Percentiles rank a stretch among this genome's conserved stretches.
These are phyloP conservation scores for Prinsepia uniflora DNA, from an alignment of 306 rosid species.

Conservation along the genomic window DNA sequence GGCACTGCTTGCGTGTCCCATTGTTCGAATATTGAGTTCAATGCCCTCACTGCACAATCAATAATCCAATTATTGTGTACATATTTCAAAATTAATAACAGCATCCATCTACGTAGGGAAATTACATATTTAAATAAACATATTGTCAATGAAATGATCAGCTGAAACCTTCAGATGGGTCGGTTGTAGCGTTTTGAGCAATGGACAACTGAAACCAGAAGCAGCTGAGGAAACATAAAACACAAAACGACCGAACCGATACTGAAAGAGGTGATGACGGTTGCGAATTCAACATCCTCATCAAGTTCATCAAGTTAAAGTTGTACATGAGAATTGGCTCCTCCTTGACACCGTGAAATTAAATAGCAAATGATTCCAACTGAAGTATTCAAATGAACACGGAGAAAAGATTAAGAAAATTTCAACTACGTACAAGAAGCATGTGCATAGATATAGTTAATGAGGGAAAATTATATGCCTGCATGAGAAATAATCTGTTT, in stretches of 20 bases:
- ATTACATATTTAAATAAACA: background rate
- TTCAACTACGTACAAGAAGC: background rate
- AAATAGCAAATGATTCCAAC: background rate
- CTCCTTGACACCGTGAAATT: no score
- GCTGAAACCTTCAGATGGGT: conserved; percentile 25
- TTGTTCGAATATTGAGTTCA: conserved; percentile 25
- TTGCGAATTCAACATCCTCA: background rate
- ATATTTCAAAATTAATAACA: background rate
- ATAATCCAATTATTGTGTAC: background rate
- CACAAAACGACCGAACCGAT: background rate
- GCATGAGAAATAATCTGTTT: no score
- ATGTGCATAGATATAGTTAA: no score
- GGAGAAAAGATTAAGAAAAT: background rate
- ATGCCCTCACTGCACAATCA: conserved; percentile 22
- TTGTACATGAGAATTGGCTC: no score
- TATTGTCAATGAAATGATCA: background rate
- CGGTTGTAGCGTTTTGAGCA: conserved; percentile 20
- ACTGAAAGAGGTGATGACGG: background rate
- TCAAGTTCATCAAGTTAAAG: background rate
- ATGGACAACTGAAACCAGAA: conserved; percentile 4
- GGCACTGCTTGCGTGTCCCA: conserved; percentile 8
- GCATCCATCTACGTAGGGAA: background rate
- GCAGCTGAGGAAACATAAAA: background rate
- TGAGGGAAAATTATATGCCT: no score
- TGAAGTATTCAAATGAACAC: background rate